These are phyloP conservation scores for Chaetomium sp. DNA, from an alignment of 2,329 filamentous ascomycete genomes.

Conservation along the genomic window DNA sequence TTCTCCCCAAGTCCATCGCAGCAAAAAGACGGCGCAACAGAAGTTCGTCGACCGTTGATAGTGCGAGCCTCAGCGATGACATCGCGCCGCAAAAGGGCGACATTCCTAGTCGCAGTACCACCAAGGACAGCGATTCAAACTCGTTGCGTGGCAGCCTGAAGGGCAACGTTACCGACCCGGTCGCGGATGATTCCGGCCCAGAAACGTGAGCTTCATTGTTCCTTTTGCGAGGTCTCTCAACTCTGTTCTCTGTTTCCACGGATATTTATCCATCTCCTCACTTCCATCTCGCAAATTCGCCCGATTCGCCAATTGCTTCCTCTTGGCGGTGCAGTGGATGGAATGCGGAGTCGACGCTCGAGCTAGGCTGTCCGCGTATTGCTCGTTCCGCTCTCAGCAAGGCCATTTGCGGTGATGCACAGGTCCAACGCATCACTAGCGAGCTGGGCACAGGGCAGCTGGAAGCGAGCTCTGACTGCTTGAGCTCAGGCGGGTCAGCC, in stretches of 20 bases:
- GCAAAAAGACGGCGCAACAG: constrained; percentile 44
- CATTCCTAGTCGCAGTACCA: constrained; percentile 34
- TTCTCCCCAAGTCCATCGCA: constrained; percentile 46
- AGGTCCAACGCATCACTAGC: no score
- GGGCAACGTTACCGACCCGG: neutral
- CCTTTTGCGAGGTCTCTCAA: neutral
- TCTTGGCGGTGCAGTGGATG: constrained; percentile 5
- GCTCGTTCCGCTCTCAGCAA: neutral
- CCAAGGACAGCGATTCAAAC: no score
- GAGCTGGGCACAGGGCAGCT: no score
- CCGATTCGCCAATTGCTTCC: constrained; percentile 13
- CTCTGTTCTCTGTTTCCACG: no score
- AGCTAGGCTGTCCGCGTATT: constrained; percentile 1
- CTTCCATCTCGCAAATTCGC: neutral
- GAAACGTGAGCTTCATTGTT: constrained; percentile 37
- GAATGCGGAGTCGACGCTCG: neutral
- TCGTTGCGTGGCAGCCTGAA: constrained; percentile 29
- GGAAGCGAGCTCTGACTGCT: neutral
- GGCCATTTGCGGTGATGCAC: no score
- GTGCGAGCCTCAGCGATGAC: constrained; percentile 25
- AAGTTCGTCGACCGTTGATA: constrained; percentile 37
- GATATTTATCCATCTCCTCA: no score
- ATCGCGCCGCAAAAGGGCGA: constrained; percentile 25
- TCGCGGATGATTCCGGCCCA: constrained; percentile 37
- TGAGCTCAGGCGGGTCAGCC: neutral